Evolutionary conservation across 176 grass and related monocot species (phyloP), one percentile per base, ranked within the genome.

Genomic region (Guadua angustifolia): DNA sequence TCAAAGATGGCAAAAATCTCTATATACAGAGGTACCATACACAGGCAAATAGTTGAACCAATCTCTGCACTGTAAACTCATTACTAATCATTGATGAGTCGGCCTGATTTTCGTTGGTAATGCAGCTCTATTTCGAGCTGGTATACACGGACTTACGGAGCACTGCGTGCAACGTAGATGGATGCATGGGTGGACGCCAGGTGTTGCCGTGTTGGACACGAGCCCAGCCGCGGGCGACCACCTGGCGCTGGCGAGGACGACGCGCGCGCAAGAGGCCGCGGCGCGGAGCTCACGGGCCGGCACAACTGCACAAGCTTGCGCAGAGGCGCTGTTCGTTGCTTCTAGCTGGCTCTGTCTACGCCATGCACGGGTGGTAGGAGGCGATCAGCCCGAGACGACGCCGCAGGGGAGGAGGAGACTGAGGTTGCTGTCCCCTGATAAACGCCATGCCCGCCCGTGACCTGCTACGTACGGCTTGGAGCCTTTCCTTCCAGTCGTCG

Each of bases 361-460:
- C 38, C 74, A 57, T 11, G 56, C n/a, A 26, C 35, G 50, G 15
- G 6, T 15, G 50, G 15, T 17, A 52, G 15, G 10, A 11, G 43
- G 3, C 43, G 43, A 11, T 45, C 13, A 65, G 14, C 12, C 26
- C 61, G 29, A 33, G 61, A 7, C 32, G 61, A 12, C 12, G 13
- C 15, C 50, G 26, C 21, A 2, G 3, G 26, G 13, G 0, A 3
- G 38, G 45, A 52, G 15, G 35, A 55, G 66, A 84, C 36, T 66
- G 45, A 66, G 14, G 32, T 66, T 35, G 47, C 44, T 55, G 72
- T 45, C 61, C 33, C 32, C 5, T 44, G 38, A 53, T 49, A n/a
- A 10, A 47, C 66, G 65, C 50, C 78, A 29, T 12, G 66, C 36
- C 15, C 80, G 52, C 71, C 79, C 79, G 79, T 81, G 79, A 52